Percentiles rank a stretch among this genome's conserved stretches.
Conservation (phyloP, 768 basidiomycete genomes). For the Lenzites betulinus region DNA sequence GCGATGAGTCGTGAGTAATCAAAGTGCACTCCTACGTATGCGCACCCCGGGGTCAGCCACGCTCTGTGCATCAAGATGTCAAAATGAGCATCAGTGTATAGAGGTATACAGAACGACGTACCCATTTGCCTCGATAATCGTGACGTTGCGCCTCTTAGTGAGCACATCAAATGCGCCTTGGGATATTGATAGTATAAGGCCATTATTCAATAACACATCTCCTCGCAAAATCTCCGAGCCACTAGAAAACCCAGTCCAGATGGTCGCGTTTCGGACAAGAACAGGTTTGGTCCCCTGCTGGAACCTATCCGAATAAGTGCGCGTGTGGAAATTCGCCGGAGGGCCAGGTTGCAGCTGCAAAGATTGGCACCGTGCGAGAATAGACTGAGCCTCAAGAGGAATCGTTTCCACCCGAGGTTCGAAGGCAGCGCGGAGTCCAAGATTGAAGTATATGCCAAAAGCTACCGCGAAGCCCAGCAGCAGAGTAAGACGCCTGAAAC, state of each 20-base stretch:
- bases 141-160: constrained; percentile 23
- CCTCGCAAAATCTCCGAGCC: constrained; percentile 61
- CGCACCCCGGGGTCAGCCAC: constrained; percentile 63
- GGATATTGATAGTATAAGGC: constrained; percentile 62
- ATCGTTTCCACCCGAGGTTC: not conserved
- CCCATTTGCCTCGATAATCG: constrained; percentile 53
- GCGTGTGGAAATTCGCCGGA: constrained; percentile 34
- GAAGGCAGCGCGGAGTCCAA: not conserved
- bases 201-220: constrained; percentile 63
- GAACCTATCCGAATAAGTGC: constrained; percentile 53
- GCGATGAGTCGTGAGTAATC: no score
- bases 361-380: constrained; percentile 31
- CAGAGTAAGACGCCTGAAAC: not conserved
- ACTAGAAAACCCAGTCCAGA: constrained; percentile 72
- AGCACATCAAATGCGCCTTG: constrained; percentile 8
- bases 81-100: not conserved
- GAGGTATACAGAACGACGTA: not conserved
- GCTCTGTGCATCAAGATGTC: constrained; percentile 38
- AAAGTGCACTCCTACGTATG: not conserved
- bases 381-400: constrained; percentile 2
- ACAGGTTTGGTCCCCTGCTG: constrained; percentile 53
- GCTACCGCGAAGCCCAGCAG: not conserved
- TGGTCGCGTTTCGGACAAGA: constrained; percentile 66
- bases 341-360: constrained; percentile 42
- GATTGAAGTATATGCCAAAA: not conserved